Evolutionary conservation across 129 eudicot genomes (phyloP), one percentile per base, ranked within the genome.

Genomic region (Helianthus tuberosus): DNA sequence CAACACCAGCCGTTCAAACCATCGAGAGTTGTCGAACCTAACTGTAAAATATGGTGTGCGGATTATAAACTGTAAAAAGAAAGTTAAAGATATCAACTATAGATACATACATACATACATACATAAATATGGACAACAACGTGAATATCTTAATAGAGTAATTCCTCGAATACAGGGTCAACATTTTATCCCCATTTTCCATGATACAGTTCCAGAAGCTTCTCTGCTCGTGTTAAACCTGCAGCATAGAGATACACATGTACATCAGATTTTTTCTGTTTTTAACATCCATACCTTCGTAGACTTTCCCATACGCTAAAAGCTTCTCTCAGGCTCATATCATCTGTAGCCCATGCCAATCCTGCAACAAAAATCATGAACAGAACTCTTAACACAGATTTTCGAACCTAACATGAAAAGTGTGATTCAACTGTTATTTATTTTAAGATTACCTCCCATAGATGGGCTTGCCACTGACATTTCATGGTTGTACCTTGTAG

Each of bases 191-290:
- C 98, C 98, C 96, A 93, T 72, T 90, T 93, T 48, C 84, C 96
- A 77, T 93, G 89, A 83, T 93, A 93, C 84, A 93, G 62, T 25
- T 90, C 91, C 53, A 93, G 80, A 39, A 93, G 98, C 81, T 86
- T 93, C 83, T 93, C 98, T 8, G 96, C 98, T 16, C 96, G 98
- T 50, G 98, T 93, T 71, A 88, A 86, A 55, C 98, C 98, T 92
- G 85, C 36, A 78, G 14, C 69, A 76, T 32, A 72, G 6, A 72
- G 8, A 77, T 44, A 15, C 16, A 23, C 38, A 75, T 3, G 55
- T n/a, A 14, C 7, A 67, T 60, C 57, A 73, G 36, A 46, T n/a
- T n/a, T n/a, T n/a, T n/a, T n/a, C n/a, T n/a, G n/a, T n/a, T n/a
- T n/a, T n/a, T n/a, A n/a, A n/a, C n/a, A n/a, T n/a, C n/a, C n/a